Percentiles rank a stretch among this genome's conserved stretches.
Conservation (phyloP, 768 basidiomycete genomes). For the Russula emetica region DNA sequence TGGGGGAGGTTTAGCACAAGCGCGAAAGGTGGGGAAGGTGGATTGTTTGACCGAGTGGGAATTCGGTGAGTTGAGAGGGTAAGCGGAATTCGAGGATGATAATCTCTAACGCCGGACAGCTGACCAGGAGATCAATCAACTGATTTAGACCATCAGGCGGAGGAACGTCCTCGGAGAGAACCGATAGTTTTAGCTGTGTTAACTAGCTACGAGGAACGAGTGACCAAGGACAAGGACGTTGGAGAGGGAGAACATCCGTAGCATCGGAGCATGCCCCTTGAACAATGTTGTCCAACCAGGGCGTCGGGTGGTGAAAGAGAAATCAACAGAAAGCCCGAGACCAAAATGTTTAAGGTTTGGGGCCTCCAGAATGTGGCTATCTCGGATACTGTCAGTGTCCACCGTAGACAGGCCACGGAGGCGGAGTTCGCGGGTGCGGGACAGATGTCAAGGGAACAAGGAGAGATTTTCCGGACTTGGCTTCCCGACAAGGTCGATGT, state of each 20-base stretch:
- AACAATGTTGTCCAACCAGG: background rate
- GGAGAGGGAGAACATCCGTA: background rate
- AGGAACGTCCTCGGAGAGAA: background rate
- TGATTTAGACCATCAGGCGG: background rate
- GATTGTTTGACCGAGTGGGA: background rate
- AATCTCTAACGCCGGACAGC: background rate
- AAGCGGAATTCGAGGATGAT: background rate
- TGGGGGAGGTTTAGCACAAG: background rate
- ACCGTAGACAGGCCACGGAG: background rate
- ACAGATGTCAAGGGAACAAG: too few species aligned
- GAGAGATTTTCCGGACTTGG: too few species aligned
- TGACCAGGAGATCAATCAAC: background rate
- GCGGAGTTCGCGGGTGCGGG: too few species aligned
- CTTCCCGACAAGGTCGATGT: background rate
- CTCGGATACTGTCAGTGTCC: background rate
- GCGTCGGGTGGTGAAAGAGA: background rate
- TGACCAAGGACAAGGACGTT: background rate
- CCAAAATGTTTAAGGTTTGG: background rate
- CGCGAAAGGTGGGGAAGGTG: background rate
- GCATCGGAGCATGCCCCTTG: background rate
- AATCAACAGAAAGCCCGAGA: fast-evolving
- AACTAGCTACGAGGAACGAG: background rate
- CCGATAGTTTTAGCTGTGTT: background rate
- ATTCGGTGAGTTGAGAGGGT: background rate
- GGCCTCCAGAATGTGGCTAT: background rate